Conservation (phyloP, 306 rosid species). For the Betula pendula region DNA sequence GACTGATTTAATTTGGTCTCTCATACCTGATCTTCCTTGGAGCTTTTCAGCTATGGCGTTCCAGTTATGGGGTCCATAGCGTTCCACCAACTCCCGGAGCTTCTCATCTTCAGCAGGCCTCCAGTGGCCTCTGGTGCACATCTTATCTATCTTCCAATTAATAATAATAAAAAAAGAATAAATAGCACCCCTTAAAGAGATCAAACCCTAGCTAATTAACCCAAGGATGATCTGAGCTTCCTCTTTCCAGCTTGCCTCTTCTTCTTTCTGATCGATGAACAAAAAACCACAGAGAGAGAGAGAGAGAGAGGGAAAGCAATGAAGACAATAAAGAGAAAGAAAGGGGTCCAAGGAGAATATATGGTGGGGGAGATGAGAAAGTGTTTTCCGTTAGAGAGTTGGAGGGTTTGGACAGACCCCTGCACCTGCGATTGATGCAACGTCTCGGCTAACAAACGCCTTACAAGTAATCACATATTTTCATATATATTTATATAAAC, state of each 20-base stretch:
- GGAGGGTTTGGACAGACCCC: slow-evolving; percentile 75
- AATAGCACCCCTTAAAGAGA: slow-evolving; percentile 1
- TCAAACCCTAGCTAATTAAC: slow-evolving; percentile 26
- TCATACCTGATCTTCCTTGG: slow-evolving; percentile 88
- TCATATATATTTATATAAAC: background rate
- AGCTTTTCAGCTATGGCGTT: slow-evolving; percentile 97
- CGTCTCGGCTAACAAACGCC: slow-evolving; percentile 85
- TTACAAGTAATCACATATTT: slow-evolving; percentile 27
- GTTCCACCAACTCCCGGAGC: slow-evolving; percentile 81
- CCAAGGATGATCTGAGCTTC: background rate
- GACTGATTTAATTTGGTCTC: background rate
- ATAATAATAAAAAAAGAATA: background rate
- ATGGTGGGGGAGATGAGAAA: slow-evolving; percentile 54
- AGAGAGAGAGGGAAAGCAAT: slow-evolving; percentile 7
- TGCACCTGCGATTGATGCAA: slow-evolving; percentile 87
- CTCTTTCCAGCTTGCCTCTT: background rate
- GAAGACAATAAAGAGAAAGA: slow-evolving; percentile 34
- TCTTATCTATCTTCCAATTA: slow-evolving; percentile 33
- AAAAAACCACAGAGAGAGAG: background rate
- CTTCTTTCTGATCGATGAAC: background rate
- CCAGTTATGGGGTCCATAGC: slow-evolving; percentile 99
- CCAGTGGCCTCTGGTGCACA: slow-evolving; percentile 99
- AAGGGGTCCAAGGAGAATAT: slow-evolving; percentile 36
- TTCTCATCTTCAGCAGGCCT: slow-evolving; percentile 92
- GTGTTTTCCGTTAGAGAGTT: slow-evolving; percentile 91